Base-by-base conservation (phyloP, 1,284 basidiomycete species). In the Marasmius oreades region DNA sequence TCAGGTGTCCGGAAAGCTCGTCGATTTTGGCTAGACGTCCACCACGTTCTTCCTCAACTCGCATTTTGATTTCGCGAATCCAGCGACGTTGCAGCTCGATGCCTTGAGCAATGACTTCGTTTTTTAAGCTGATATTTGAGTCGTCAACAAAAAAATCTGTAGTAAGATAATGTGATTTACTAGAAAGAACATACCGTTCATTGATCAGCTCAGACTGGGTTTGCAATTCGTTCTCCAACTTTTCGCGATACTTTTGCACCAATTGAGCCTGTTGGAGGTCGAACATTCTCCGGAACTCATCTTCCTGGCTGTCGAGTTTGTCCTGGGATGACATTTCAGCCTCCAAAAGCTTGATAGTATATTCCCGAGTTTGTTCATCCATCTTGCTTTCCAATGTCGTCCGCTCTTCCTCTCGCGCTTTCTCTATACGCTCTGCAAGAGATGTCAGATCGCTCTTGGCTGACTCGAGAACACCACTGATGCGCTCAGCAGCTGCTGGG, bases 1-100 rank as follows among this genome's bases (percentile, higher is more conserved):
- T 95, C 61, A 99, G 78, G 58, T 92, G 90, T 1, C 90, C 86
- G 14, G 94, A 89, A 55, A 99, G 86, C 69, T 95, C 89, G 69
- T 97, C 94, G 42, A 99, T 86, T 74, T 95, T 97, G 59, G 94
- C 92, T 10, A 99, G 82, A 59, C 96, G 90, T 18, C 95, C 95
- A 23, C 94, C 95, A 48, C 97, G 93, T 74, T 99, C 97, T 67
- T 94, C 85, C 74, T 99, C 96, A 57, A 99, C 96, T 64, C 89
- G 90, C 60, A 93, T 82, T 76, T 98, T 97, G 80, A 99, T 90
- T 55, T 98, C 94, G 46, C 92, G 86, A 57, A 98, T 92, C 95
- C 96, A 99, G 61, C 93, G 84, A 52, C 95, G 86, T 71, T 99
- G 96, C 46, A 98, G 85, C 76, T 98, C 96, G 64, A 99, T 94